Evolutionary conservation across 345 rosid species (phyloP), one percentile per base, ranked within the genome.

Genomic region (Syzygium jambos): DNA sequence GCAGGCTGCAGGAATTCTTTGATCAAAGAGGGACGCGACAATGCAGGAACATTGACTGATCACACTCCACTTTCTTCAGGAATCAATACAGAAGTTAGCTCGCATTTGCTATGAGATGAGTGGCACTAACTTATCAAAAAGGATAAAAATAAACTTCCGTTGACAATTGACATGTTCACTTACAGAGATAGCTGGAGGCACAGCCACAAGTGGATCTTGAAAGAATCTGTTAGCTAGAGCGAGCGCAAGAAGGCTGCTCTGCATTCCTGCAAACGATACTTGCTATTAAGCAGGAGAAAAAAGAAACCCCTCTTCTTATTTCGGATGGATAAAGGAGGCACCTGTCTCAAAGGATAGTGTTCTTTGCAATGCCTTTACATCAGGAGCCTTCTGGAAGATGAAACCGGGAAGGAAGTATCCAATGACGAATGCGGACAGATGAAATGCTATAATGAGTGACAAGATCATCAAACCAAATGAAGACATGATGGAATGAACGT

Each of bases 151-250:
- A 73, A 19, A 73, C 46, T 73, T 19, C 80, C 1, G 0, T 38
- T 38, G 80, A 73, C 49, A 73, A 73, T 73, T 51, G 59, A 87
- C 9, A 7, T 61, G 41, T 56, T 49, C 84, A 89, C 98, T 94
- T 87, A 96, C 99, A 16, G 98, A 97, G 54, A 96, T 93, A n/a
- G 99, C 98, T 7, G 98, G 98, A 84, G 98, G 98, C 85, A 97
- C 94, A 43, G 95, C 95, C 15, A 97, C 99, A 11, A 97, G 95
- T 41, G 98, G 98, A 93, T 97, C 99, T 89, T 93, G 91, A 91
- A 97, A 97, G 88, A 97, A 97, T 89, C 89, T 95, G 85, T 97
- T 97, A 5, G 99, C 99, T 54, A 97, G 95, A 11, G 99, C 95
- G 52, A 97, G 95, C 51, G 98, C 99, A 77, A 96, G 88, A 89